phyloP scores from a whole-genome alignment of 1,284 basidiomycete species.

The Puccinia sorghi region DNA sequence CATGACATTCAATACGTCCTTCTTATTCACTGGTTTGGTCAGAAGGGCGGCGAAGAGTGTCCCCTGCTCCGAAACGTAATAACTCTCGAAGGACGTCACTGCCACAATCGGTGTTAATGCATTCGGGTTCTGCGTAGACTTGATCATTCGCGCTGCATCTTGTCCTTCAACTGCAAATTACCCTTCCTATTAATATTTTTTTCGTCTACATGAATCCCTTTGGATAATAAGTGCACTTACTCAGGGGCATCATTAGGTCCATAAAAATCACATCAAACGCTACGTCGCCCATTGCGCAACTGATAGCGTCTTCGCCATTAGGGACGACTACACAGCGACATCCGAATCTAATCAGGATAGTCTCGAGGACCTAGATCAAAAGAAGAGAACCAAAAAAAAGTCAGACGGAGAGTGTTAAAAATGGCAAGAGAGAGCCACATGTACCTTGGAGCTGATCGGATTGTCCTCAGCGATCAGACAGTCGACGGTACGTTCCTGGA shows the following conservation, averaged over 20 bases:
- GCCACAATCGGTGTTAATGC: constrained; percentile 86
- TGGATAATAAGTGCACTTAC: constrained; percentile 64
- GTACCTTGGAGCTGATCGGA: constrained; percentile 81
- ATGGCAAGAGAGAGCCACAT: background rate
- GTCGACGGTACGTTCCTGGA: constrained; percentile 65
- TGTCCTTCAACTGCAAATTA: constrained; percentile 75
- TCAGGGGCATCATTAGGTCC: constrained; percentile 60
- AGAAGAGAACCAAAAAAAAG: constrained; percentile 15
- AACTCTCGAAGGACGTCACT: constrained; percentile 61
- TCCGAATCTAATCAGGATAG: constrained; percentile 82
- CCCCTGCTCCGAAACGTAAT: constrained; percentile 61
- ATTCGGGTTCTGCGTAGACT: constrained; percentile 89
- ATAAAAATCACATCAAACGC: constrained; percentile 63
- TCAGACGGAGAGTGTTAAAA: background rate
- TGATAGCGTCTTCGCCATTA: constrained; percentile 93
- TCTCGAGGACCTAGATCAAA: constrained; percentile 73
- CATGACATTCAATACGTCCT: constrained; percentile 75
- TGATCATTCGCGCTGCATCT: constrained; percentile 87
- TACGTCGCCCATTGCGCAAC: constrained; percentile 93
- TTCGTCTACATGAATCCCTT: constrained; percentile 66
- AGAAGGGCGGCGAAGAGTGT: constrained; percentile 82
- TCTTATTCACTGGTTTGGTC: constrained; percentile 74
- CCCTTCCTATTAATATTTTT: constrained; percentile 51
- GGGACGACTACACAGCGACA: constrained; percentile 90
- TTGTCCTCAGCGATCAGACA: constrained; percentile 96